Conservation (phyloP, 768 basidiomycete genomes). For the Mycena kentingensis region DNA sequence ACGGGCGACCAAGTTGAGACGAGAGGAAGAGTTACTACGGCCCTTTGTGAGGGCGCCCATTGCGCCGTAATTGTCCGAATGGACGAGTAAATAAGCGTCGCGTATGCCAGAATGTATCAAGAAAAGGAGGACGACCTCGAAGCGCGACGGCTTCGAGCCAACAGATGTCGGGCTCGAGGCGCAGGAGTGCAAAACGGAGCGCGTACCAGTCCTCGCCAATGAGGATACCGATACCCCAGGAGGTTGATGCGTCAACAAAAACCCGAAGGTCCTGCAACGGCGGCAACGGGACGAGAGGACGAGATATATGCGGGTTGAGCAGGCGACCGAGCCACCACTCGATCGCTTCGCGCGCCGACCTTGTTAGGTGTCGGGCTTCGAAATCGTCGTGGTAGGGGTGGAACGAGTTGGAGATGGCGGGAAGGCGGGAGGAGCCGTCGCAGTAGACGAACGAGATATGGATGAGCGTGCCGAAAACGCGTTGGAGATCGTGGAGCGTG, state of each 20-base stretch:
- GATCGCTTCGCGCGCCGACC: slow-evolving; percentile 29
- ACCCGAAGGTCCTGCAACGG: slow-evolving; percentile 21
- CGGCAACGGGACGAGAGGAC: slow-evolving; percentile 16
- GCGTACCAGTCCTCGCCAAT: slow-evolving; percentile 32
- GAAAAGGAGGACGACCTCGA: slow-evolving; percentile 21
- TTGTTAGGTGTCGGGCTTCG: slow-evolving; percentile 20
- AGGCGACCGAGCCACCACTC: slow-evolving; percentile 35
- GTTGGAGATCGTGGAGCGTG: slow-evolving; percentile 16
- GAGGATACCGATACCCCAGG: slow-evolving; percentile 42
- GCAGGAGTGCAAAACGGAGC: no score
- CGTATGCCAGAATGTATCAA: background rate
- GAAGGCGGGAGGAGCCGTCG: slow-evolving; percentile 28
- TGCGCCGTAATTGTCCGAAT: slow-evolving; percentile 1
- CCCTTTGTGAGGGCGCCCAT: slow-evolving; percentile 1
- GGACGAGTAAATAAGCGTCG: background rate
- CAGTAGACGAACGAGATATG: slow-evolving; percentile 35
- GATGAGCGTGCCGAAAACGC: slow-evolving; percentile 32
- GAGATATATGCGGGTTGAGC: background rate
- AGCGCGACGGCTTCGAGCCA: slow-evolving; percentile 29
- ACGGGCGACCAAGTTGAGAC: background rate
- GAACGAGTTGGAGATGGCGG: slow-evolving; percentile 29
- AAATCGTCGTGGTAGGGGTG: slow-evolving; percentile 23
- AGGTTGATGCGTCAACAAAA: slow-evolving; percentile 41
- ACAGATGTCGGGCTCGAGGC: slow-evolving; percentile 27
- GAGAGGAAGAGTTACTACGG: background rate